These are phyloP conservation scores for Globisporangium canariense DNA, from an alignment of 352 stramenopile genomes.

Conservation along the genomic window DNA sequence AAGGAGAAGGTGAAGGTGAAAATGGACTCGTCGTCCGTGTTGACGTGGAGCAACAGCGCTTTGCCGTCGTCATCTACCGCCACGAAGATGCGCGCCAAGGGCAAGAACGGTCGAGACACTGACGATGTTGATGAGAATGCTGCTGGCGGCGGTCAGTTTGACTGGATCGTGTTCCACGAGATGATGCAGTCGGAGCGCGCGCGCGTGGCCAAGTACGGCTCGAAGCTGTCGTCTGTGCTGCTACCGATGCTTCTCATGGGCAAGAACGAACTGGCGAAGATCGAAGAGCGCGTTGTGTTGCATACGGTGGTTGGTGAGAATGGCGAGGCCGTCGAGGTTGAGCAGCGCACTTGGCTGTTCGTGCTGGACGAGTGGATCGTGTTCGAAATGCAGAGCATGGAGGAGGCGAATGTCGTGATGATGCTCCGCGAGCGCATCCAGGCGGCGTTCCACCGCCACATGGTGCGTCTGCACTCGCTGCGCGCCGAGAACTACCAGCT, in stretches of 20 bases:
- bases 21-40: conserved; percentile 54
- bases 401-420: conserved; percentile 48
- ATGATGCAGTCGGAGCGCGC: conserved; percentile 81
- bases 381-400: conserved; percentile 40
- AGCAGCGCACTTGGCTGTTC: conserved; percentile 37
- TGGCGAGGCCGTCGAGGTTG: conserved; percentile 12
- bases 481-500: conserved; percentile 22
- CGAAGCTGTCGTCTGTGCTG: conserved; percentile 57
- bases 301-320: conserved; percentile 24
- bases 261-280: conserved; percentile 23
- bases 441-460: conserved; percentile 59
- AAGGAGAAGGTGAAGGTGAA: conserved; percentile 83
- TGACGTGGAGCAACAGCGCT: conserved; percentile 24
- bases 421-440: conserved; percentile 55
- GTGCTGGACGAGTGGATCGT: conserved; percentile 78
- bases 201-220: conserved; percentile 66
- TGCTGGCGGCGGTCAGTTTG: conserved; percentile 20
- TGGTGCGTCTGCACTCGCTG: conserved; percentile 51
- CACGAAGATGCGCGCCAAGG: conserved; percentile 13
- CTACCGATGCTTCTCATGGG: conserved; percentile 66
- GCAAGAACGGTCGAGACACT: conserved; percentile 16
- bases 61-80: conserved; percentile 18
- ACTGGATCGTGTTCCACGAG: conserved; percentile 82
- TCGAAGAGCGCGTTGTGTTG: conserved; percentile 32
- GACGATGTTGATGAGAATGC: conserved; percentile 19